Evolutionary conservation across 1,284 basidiomycete species (phyloP).

Genomic region (Apiotrichum porosum): DNA sequence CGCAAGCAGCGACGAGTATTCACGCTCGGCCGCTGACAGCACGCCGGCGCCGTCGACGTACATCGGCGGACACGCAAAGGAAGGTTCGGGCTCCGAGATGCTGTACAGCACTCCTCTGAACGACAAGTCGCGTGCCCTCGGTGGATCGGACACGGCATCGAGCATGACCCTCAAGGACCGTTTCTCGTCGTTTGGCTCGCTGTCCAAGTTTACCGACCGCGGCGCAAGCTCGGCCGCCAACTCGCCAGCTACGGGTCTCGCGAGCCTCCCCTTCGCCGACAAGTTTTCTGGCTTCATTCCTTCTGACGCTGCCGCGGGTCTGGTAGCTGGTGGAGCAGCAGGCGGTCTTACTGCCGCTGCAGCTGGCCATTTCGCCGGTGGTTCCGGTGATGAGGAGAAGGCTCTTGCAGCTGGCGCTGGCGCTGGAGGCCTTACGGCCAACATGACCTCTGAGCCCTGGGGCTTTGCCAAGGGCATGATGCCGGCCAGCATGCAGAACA

Average conservation of each 20-base stretch:
- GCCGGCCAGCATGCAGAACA: too few species aligned
- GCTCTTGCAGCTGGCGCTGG: too few species aligned
- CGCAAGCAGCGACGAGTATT: background rate
- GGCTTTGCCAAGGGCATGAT: too few species aligned
- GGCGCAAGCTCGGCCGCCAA: background rate
- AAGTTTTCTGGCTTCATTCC: too few species aligned
- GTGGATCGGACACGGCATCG: background rate
- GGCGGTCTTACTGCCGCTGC: too few species aligned
- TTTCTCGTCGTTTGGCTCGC: conserved; percentile 4
- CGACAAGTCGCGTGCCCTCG: conserved; percentile 1
- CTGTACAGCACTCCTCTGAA: conserved; percentile 4
- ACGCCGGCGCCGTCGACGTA: conserved; percentile 5
- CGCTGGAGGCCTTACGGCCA: too few species aligned
- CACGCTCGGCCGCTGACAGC: background rate
- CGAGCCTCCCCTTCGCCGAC: background rate
- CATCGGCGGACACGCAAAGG: background rate
- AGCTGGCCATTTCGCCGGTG: too few species aligned
- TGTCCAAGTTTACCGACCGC: conserved; percentile 3
- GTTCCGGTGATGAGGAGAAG: too few species aligned
- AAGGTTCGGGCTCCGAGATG: background rate
- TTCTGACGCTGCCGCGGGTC: too few species aligned
- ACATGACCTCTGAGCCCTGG: too few species aligned
- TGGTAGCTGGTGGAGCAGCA: too few species aligned
- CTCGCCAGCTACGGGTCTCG: background rate
- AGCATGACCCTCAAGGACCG: background rate